Percentiles rank a stretch among this genome's conserved stretches.
These are phyloP conservation scores for Penicillium ucsense DNA, from an alignment of 495 filamentous ascomycete genomes.

Conservation along the genomic window DNA sequence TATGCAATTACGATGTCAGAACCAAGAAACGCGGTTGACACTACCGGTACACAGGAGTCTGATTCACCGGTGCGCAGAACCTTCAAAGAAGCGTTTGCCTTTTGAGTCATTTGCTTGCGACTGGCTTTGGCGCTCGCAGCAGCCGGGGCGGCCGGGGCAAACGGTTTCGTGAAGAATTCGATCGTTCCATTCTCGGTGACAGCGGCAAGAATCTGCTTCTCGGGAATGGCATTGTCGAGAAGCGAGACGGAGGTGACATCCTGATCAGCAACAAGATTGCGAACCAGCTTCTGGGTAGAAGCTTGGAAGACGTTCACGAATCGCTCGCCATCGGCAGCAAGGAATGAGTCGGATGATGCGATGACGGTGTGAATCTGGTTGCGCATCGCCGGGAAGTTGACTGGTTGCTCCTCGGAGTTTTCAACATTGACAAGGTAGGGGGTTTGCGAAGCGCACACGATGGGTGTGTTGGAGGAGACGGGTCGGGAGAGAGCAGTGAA, in stretches of 20 bases:
- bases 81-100: slow-evolving; percentile 40
- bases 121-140: slow-evolving; percentile 33
- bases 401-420: slow-evolving; percentile 26
- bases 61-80: slow-evolving; percentile 39
- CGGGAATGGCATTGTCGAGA: slow-evolving; percentile 14
- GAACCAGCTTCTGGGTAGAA: slow-evolving; percentile 31
- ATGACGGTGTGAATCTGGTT: slow-evolving; percentile 44
- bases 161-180: slow-evolving; percentile 48
- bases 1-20: slow-evolving; percentile 42
- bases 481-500: slow-evolving; percentile 33
- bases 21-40: slow-evolving; percentile 39
- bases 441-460: slow-evolving; percentile 49
- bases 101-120: slow-evolving; percentile 41
- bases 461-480: slow-evolving; percentile 30
- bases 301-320: slow-evolving; percentile 47
- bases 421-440: slow-evolving; percentile 42
- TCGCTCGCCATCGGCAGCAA: slow-evolving; percentile 44
- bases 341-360: slow-evolving; percentile 32
- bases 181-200: slow-evolving; percentile 46
- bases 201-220: slow-evolving; percentile 38
- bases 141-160: slow-evolving; percentile 25
- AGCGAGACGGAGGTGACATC: slow-evolving; percentile 35
- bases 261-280: slow-evolving; percentile 44
- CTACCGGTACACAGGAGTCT: slow-evolving; percentile 32
- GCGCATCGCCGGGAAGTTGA: slow-evolving; percentile 43